Base-by-base conservation (phyloP, 306 rosid species). In the Begonia masoniana region DNA sequence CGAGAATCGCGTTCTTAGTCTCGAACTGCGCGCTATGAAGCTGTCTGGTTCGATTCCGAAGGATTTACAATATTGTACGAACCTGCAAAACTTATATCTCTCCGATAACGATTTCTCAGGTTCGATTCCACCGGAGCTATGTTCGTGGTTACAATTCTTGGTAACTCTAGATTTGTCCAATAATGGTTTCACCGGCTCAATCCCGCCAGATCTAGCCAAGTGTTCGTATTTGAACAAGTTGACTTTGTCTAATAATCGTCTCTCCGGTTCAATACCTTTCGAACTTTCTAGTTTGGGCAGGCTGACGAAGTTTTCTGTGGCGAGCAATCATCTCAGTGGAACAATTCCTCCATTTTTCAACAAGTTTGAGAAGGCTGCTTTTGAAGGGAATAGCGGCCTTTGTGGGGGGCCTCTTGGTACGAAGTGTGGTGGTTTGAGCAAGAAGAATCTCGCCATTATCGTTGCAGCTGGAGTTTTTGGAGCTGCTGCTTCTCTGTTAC, bases 381-480 rank as follows among this genome's bases (percentile, higher is more conserved):
- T 86, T 69, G 63, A 50, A 7, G 99, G 99, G 57, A 91, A 91
- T 52, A 67, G 71, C 4, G 99, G 67, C 4, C 67, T 91, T 2
- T 86, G 94, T 72, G 96, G 99, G 17, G 72, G 64, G 48, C 94
- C 96, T 19, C 75, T 83, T 24, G 91, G 83, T 60, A 71, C 81
- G 2, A 83, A 82, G 65, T 91, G 99, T 58, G 94, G 92, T 9
- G 88, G 88, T 17, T 52, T 91, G 81, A 86, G 91, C 45, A 91
- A 73, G 68, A 91, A 73, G 79, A 91, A 65, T 67, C 80, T 91
- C 48, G 88, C 94, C 15, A 81, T 91, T 50, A 91, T 86, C 41
- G 65, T 91, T n/a, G 91, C 99, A 41, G 96, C 96, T 9, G 96
- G 96, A 24, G 88, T 91, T 14, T 83, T 91, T 65, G 94, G 99